These are phyloP conservation scores for Nelumbo lutea DNA, from an alignment of 164 flowering plant genomes.

Conservation along the genomic window DNA sequence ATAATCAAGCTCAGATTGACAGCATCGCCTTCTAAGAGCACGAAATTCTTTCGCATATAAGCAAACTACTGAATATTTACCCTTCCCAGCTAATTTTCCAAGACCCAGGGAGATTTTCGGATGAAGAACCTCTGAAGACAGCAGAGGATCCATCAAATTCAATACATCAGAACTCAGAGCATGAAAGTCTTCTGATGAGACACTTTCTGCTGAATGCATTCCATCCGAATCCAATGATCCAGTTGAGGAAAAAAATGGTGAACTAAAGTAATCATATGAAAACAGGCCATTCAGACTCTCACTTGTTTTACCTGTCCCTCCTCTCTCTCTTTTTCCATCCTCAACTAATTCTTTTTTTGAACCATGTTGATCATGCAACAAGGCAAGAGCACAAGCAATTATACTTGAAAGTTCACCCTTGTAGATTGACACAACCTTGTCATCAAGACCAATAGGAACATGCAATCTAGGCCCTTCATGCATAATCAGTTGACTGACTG, in stretches of 20 bases:
- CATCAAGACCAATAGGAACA: constrained; percentile 52
- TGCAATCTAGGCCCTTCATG: constrained; percentile 67
- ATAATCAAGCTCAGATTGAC: constrained; percentile 70
- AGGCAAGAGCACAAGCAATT: constrained; percentile 77
- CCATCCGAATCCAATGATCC: constrained; percentile 50
- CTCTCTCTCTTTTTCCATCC: constrained; percentile 24
- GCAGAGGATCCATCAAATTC: constrained; percentile 40
- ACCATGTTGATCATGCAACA: constrained; percentile 35
- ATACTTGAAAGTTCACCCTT: constrained; percentile 85
- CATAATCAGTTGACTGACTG: constrained; percentile 34
- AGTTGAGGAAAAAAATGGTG: constrained; percentile 38
- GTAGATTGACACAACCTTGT: constrained; percentile 55
- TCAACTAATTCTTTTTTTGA: constrained; percentile 18
- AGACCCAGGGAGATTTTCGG: constrained; percentile 57
- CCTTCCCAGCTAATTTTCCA: constrained; percentile 45
- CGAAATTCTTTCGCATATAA: constrained; percentile 57
- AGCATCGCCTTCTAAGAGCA: constrained; percentile 58
- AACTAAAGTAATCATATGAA: constrained; percentile 28
- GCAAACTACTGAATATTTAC: constrained; percentile 75
- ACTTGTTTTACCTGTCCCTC: constrained; percentile 11
- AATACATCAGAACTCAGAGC: constrained; percentile 55
- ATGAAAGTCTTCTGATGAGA: constrained; percentile 42
- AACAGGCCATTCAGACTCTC: constrained; percentile 28
- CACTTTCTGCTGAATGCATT: constrained; percentile 21
- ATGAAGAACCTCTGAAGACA: constrained; percentile 32